Percentiles rank a stretch among this genome's conserved stretches.
These are phyloP conservation scores for Lipomyces kockii DNA, from an alignment of 805 yeast genomes.

Conservation along the genomic window DNA sequence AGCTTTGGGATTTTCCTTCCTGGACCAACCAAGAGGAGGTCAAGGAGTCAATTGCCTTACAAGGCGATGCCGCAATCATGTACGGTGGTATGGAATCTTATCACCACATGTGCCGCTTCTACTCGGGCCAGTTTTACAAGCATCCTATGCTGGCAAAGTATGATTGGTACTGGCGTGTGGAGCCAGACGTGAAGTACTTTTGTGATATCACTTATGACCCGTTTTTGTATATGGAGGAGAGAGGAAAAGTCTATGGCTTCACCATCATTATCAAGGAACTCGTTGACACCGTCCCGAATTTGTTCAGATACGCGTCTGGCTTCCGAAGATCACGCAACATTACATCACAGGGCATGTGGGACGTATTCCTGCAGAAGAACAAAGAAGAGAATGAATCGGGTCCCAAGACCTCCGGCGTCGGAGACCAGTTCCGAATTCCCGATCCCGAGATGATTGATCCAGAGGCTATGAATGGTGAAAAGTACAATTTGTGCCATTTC, in stretches of 20 bases:
- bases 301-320: conserved; percentile 72
- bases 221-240: conserved; percentile 73
- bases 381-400: conserved; percentile 24
- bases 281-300: conserved; percentile 77
- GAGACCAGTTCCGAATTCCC: conserved; percentile 22
- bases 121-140: conserved; percentile 78
- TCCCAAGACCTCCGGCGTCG: conserved; percentile 30
- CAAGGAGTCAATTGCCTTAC: conserved; percentile 64
- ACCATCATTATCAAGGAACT: conserved; percentile 79
- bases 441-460: conserved; percentile 44
- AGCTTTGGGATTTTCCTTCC: conserved; percentile 74
- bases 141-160: conserved; percentile 72
- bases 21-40: conserved; percentile 52
- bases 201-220: conserved; percentile 95
- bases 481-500: conserved; percentile 84
- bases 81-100: conserved; percentile 83
- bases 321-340: conserved; percentile 58
- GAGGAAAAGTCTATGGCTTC: conserved; percentile 80
- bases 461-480: conserved; percentile 68
- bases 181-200: conserved; percentile 86
- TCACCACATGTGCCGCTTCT: conserved; percentile 95
- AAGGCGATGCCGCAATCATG: conserved; percentile 82
- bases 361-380: conserved; percentile 55
- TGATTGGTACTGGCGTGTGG: conserved; percentile 97
- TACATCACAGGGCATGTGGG: conserved; percentile 69